Percentiles rank a stretch among this genome's conserved stretches.
Evolutionary conservation across 1,284 basidiomycete species (phyloP).

Genomic region (Puccinia novopanici): DNA sequence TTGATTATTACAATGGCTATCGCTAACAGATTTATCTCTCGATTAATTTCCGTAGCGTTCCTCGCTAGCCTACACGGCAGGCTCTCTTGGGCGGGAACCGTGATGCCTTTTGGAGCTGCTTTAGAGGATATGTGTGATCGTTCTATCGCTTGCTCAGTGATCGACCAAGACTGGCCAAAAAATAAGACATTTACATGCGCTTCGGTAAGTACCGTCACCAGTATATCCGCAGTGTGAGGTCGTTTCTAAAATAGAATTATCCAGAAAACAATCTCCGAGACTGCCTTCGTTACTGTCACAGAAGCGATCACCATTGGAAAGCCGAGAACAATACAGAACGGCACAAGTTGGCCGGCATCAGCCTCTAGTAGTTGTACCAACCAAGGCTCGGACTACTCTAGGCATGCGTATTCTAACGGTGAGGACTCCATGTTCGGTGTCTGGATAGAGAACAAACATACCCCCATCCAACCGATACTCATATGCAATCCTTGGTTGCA

Average conservation of each 20-base stretch:
- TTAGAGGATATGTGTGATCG: background rate
- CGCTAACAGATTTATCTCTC: background rate
- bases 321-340: background rate
- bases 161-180: slow-evolving; percentile 8
- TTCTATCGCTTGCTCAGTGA: slow-evolving; percentile 9
- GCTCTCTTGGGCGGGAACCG: background rate
- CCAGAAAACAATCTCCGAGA: background rate
- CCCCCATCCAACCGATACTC: background rate
- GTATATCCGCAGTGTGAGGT: background rate
- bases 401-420: slow-evolving; percentile 10
- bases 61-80: background rate
- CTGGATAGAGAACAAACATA: background rate
- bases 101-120: slow-evolving; percentile 3
- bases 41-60: background rate
- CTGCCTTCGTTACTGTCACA: slow-evolving; percentile 9
- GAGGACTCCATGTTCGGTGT: background rate
- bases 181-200: slow-evolving; percentile 4
- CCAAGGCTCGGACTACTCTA: background rate
- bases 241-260: background rate
- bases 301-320: slow-evolving; percentile 1
- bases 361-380: background rate
- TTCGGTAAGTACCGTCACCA: background rate
- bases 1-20: background rate
- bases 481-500: background rate
- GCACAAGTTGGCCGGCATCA: background rate